phyloP scores from a whole-genome alignment of 2,329 filamentous ascomycete species.

The Colletotrichum caudatum region DNA sequence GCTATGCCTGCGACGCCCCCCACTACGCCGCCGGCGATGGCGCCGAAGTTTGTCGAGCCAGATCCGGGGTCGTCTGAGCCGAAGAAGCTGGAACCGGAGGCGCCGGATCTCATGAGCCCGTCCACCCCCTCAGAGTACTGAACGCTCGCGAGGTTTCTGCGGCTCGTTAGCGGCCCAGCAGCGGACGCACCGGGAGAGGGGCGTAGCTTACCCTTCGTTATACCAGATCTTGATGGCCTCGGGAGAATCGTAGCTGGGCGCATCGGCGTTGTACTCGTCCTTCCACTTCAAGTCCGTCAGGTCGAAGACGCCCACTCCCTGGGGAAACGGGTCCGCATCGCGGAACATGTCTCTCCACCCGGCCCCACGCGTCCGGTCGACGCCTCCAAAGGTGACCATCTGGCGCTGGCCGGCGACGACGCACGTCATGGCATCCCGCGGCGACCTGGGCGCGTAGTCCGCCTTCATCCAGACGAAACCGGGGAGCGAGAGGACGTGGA shows the following conservation, averaged over 20 bases:
- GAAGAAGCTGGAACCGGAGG: slow-evolving; percentile 44
- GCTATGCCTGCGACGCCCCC: slow-evolving; percentile 58
- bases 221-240: slow-evolving; percentile 37
- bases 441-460: slow-evolving; percentile 29
- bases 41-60: slow-evolving; percentile 50
- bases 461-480: slow-evolving; percentile 42
- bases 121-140: slow-evolving; percentile 30
- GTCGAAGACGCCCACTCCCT: slow-evolving; percentile 42
- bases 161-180: background rate
- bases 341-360: slow-evolving; percentile 24
- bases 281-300: slow-evolving; percentile 39
- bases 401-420: slow-evolving; percentile 40
- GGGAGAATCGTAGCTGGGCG: slow-evolving; percentile 36
- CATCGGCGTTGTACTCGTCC: slow-evolving; percentile 34
- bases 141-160: slow-evolving; percentile 25
- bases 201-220: slow-evolving; percentile 23
- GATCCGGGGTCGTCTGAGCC: slow-evolving; percentile 41
- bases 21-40: slow-evolving; percentile 61
- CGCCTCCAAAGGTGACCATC: slow-evolving; percentile 41
- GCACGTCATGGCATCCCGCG: slow-evolving; percentile 35
- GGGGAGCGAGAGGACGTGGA: slow-evolving; percentile 41
- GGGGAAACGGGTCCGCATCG: slow-evolving; percentile 29
- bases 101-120: slow-evolving; percentile 18
- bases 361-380: background rate
- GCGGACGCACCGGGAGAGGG: fast-evolving